Evolutionary conservation across 164 flowering plant genomes (phyloP).

Genomic region (Saururus chinensis): DNA sequence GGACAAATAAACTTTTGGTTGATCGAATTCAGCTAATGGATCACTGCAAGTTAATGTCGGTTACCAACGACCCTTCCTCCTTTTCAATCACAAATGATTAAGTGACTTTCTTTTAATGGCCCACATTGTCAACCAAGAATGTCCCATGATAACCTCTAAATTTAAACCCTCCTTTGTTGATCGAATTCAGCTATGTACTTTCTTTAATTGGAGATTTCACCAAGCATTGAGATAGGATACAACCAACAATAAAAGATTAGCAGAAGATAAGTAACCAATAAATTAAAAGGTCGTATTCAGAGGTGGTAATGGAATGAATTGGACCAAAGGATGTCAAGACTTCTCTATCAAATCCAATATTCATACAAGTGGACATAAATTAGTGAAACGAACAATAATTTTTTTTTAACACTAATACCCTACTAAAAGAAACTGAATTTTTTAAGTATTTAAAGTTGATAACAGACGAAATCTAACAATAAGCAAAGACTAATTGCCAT

Average conservation of each 20-base stretch:
- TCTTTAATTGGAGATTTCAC: no score
- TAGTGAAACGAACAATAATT: neutral
- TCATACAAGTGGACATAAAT: neutral
- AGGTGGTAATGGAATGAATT: neutral
- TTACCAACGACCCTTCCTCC: conserved; percentile 44
- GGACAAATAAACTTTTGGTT: no score
- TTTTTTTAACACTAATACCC: neutral
- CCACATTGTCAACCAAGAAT: conserved; percentile 36
- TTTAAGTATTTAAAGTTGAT: neutral
- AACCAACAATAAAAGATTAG: no score
- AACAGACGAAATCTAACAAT: neutral
- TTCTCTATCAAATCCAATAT: neutral
- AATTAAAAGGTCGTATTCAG: no score
- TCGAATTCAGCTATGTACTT: no score
- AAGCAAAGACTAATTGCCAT: neutral
- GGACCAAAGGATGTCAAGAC: neutral
- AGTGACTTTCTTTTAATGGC: conserved; percentile 20
- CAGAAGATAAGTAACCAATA: no score
- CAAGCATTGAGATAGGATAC: no score
- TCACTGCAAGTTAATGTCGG: conserved; percentile 42
- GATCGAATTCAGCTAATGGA: no score
- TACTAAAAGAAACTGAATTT: no score
- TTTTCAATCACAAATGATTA: conserved; percentile 67
- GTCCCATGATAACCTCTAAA: conserved; percentile 84
- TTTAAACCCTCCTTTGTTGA: conserved; percentile 40